phyloP scores from a whole-genome alignment of 2,329 filamentous ascomycete genomes.

The Macrophomina tecta region DNA sequence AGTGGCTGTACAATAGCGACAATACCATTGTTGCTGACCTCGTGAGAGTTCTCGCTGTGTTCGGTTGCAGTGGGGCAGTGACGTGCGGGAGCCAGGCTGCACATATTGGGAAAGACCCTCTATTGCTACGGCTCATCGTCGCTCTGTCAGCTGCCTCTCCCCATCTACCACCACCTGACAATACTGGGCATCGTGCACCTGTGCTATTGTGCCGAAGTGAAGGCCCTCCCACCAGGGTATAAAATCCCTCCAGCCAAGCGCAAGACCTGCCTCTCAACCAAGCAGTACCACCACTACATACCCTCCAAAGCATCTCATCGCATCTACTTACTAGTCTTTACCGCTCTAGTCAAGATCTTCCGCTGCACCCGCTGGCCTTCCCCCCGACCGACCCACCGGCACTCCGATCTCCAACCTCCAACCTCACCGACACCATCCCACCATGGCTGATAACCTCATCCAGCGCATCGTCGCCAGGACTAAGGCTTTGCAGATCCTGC shows the following conservation, averaged over 20 bases:
- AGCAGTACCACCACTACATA: not conserved
- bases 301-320: conserved; percentile 1
- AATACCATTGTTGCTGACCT: no score
- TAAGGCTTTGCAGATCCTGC: conserved; percentile 28
- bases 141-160: not conserved
- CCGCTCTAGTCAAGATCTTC: not conserved
- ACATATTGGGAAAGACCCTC: not conserved
- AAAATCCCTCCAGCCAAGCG: not conserved
- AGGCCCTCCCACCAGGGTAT: not conserved
- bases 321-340: not conserved
- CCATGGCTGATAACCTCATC: not conserved
- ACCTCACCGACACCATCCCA: not conserved
- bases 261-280: not conserved
- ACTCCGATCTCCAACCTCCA: not conserved
- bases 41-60: no score
- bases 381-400: not conserved
- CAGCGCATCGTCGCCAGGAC: conserved; percentile 12
- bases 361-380: not conserved
- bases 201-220: not conserved
- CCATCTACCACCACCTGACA: not conserved
- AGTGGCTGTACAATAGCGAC: no score
- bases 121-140: not conserved
- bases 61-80: not conserved
- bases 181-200: not conserved
- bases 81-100: not conserved